Evolutionary conservation across 163 green algal species (phyloP).

Genomic region (Scenedesmus sp.): DNA sequence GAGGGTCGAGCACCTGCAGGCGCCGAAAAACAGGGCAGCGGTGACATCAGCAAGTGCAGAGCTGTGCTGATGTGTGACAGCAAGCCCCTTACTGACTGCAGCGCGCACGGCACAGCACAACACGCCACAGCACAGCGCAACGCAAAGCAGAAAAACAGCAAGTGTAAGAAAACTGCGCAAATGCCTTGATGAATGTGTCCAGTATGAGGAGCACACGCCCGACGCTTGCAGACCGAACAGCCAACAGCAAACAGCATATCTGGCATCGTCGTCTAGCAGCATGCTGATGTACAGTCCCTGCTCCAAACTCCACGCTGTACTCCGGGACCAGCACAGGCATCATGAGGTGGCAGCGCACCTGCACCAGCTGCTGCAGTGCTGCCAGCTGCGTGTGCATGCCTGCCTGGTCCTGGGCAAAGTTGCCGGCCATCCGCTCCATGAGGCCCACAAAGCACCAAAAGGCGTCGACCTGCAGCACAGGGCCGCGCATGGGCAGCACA

Average conservation of each 20-base stretch:
- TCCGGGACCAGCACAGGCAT: too few species aligned
- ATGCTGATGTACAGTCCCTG: too few species aligned
- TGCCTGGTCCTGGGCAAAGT: conserved; percentile 79
- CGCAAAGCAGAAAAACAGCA: too few species aligned
- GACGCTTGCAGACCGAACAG: neutral
- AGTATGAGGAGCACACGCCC: neutral
- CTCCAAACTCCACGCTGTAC: too few species aligned
- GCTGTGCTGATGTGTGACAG: neutral
- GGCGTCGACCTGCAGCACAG: conserved; percentile 26
- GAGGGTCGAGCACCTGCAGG: conserved; percentile 57
- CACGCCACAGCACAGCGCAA: too few species aligned
- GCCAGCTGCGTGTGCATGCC: conserved; percentile 90
- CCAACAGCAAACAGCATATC: neutral
- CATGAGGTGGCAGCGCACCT: too few species aligned
- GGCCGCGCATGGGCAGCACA: too few species aligned
- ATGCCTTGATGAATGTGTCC: too few species aligned
- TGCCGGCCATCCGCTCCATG: conserved; percentile 60
- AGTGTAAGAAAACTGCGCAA: too few species aligned
- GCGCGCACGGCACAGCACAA: too few species aligned
- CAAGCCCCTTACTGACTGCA: too few species aligned
- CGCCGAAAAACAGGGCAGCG: neutral
- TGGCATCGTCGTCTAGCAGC: neutral
- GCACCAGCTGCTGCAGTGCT: conserved; percentile 79
- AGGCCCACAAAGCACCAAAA: conserved; percentile 70
- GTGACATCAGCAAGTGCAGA: neutral